Evolutionary conservation across 164 flowering plant species (phyloP), one percentile per base, ranked within the genome.

Genomic region (Aristolochia fimbriata): DNA sequence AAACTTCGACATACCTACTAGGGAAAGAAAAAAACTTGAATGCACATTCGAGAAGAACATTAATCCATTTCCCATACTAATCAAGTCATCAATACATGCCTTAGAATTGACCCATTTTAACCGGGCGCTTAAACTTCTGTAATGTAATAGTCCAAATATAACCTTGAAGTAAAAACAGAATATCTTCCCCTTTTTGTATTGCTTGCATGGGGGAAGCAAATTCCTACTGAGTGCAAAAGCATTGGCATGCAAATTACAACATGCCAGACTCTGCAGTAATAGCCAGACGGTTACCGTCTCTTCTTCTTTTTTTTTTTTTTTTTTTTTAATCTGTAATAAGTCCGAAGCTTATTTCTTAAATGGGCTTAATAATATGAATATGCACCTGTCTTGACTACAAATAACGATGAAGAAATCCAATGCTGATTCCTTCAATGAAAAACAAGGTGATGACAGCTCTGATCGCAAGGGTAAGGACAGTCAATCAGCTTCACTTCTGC

Each of bases 381-480:
- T 14, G 19, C 53, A 20, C 19, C 6, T 20, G 19, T 6, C 8
- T 49, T 15, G 22, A 49, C 8, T 49, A 19, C 52, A 57, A 57
- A 57, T 41, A 11, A 51, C 11, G 10, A 43, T 37, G 7, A 37
- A 3, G 27, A 43, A 30, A 58, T 6, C 37, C 37, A 59, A 59
- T 59, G 43, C 15, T 13, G n/a, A 59, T 23, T 69, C 55, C 15
- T 62, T 67, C 71, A 74, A 60, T 65, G 56, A 73, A 84, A 84
- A 45, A 80, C 74, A 47, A 83, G 74, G 73, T 86, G 77, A 74
- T 86, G 88, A 72, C 89, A 86, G 57, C 75, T 80, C 53, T 62
- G 73, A 72, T 86, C 91, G 62, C 94, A 89, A 23, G 94, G 96
- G 68, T 87, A 87, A 0, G 89, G 74, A 51, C 97, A 87, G 64